phyloP scores from a whole-genome alignment of 1,284 basidiomycete genomes.

The Taiwanofungus camphoratus region DNA sequence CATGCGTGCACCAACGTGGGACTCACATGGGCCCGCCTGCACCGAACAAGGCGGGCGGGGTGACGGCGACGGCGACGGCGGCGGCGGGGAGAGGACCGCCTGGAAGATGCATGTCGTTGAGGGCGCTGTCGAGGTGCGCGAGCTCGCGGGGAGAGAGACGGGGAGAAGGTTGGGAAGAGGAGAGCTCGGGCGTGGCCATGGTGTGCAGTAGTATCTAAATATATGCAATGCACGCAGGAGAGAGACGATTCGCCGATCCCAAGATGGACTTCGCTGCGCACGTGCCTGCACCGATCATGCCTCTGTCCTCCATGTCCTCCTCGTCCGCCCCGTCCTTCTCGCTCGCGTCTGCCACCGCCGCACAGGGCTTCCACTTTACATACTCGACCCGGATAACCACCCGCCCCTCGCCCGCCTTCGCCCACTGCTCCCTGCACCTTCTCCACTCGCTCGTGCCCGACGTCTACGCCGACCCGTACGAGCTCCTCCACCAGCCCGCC shows the following conservation, averaged over 20 bases:
- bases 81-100: too few relatives aligned
- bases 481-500: slow-evolving; percentile 39
- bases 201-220: neutral
- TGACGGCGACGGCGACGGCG: slow-evolving; percentile 12
- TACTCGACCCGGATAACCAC: slow-evolving; percentile 14
- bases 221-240: neutral
- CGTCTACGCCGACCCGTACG: slow-evolving; percentile 48
- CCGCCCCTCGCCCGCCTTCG: slow-evolving; percentile 1
- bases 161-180: slow-evolving; percentile 10
- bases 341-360: slow-evolving; percentile 14
- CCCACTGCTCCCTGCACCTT: slow-evolving; percentile 34
- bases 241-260: too few relatives aligned
- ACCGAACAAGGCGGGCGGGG: slow-evolving; percentile 30
- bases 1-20: neutral
- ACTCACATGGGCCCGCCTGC: slow-evolving; percentile 35
- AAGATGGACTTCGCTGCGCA: neutral
- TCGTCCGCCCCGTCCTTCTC: slow-evolving; percentile 5
- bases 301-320: neutral
- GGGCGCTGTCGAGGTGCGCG: slow-evolving; percentile 25
- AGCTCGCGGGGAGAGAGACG: slow-evolving; percentile 23
- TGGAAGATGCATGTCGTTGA: slow-evolving; percentile 24
- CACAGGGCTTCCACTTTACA: slow-evolving; percentile 28
- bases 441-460: slow-evolving; percentile 37
- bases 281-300: neutral
- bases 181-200: slow-evolving; percentile 20